A percentile compares a stretch with the other conserved stretches of the same genome.
phyloP scores from a whole-genome alignment of 192 early-diverging fungal genomes.

The Powellomyces hirtus region DNA sequence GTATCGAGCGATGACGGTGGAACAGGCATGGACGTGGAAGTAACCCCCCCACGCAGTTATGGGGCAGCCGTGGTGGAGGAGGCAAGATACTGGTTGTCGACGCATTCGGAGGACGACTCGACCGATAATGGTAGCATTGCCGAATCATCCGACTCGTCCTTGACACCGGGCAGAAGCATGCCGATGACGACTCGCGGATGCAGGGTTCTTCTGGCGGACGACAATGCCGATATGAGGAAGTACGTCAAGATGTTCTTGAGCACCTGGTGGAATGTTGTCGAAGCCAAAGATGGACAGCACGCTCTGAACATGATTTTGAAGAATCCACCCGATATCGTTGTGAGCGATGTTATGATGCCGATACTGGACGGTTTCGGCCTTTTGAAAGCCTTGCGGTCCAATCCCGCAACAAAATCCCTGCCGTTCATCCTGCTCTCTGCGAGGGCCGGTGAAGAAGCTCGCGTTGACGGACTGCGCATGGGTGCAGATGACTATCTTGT shows the following conservation, averaged over 20 bases:
- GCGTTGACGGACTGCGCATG: conserved; percentile 48
- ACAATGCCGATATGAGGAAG: conserved; percentile 46
- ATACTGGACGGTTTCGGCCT: conserved; percentile 60
- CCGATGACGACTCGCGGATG: conserved; percentile 15
- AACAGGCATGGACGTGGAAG: conserved; percentile 8
- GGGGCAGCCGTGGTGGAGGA: conserved; percentile 26
- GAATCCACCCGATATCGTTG: conserved; percentile 20
- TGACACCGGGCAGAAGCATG: neutral
- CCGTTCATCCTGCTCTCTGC: conserved; percentile 63
- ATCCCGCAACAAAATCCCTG: conserved; percentile 36
- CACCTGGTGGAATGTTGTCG: conserved; percentile 25
- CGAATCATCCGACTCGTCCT: conserved; percentile 10
- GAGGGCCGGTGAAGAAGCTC: conserved; percentile 50
- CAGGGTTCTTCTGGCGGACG: conserved; percentile 39
- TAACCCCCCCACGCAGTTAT: conserved; percentile 12
- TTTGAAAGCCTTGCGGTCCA: conserved; percentile 35
- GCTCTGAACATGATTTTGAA: conserved; percentile 19
- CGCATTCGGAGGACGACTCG: neutral
- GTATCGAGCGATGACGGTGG: conserved; percentile 31
- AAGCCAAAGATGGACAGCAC: conserved; percentile 27
- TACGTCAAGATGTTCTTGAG: conserved; percentile 12
- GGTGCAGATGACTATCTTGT: conserved; percentile 63
- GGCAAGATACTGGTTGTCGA: conserved; percentile 18
- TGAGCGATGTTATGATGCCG: conserved; percentile 60
- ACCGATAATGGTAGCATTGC: neutral